Conservation (phyloP, 352 stramenopile species). For the Pythium periplocum region DNA sequence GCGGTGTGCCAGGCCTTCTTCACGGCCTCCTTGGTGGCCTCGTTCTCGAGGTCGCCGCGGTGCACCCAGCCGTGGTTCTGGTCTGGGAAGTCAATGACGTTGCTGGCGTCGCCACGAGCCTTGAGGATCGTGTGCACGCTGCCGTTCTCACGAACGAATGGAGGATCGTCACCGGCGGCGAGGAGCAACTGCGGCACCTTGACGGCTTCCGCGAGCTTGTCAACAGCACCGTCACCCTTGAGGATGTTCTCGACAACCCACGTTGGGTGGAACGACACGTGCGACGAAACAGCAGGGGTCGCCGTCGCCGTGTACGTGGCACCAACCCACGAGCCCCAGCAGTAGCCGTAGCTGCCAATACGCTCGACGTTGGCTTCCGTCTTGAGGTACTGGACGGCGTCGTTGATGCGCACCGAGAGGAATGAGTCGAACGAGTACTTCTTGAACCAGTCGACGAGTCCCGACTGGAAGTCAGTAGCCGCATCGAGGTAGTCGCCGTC, state of each 20-base stretch:
- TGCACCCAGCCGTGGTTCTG: constrained; percentile 82
- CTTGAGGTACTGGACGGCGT: constrained; percentile 72
- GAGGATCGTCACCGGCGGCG: constrained; percentile 60
- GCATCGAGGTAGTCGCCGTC: constrained; percentile 59
- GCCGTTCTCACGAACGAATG: constrained; percentile 57
- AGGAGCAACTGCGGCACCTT: constrained; percentile 74
- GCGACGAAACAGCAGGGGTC: constrained; percentile 41
- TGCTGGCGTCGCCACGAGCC: constrained; percentile 24
- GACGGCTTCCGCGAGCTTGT: constrained; percentile 67
- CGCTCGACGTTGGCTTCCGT: constrained; percentile 46
- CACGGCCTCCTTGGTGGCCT: constrained; percentile 46
- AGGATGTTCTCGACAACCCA: constrained; percentile 75
- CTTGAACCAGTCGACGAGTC: constrained; percentile 47
- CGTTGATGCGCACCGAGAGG: constrained; percentile 54
- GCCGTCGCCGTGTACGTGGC: constrained; percentile 39
- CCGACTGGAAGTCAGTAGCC: constrained; percentile 19
- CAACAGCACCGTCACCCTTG: constrained; percentile 56
- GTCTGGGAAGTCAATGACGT: constrained; percentile 62
- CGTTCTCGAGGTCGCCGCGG: constrained; percentile 69
- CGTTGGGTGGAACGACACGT: constrained; percentile 81
- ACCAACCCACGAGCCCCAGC: constrained; percentile 77
- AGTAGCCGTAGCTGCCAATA: constrained; percentile 78
- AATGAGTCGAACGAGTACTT: constrained; percentile 56
- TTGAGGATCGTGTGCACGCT: constrained; percentile 72
- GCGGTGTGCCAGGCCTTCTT: constrained; percentile 44